A percentile compares a stretch with the other conserved stretches of the same genome.
Conservation (phyloP, 495 filamentous ascomycete species). For the Penicillium bovifimosum region DNA sequence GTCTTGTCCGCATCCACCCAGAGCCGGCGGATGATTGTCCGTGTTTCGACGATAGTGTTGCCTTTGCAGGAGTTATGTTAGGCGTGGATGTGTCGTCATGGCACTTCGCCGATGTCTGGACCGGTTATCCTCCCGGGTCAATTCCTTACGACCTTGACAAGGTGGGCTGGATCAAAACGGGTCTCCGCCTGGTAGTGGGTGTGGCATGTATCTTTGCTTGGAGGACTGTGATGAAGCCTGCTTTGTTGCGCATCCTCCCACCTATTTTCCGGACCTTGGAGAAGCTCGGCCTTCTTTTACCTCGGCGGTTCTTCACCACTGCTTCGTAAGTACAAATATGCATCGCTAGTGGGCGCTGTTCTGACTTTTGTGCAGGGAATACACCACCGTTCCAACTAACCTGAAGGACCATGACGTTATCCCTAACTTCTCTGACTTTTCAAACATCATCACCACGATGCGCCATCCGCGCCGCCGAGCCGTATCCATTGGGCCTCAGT, state of each 20-base stretch:
- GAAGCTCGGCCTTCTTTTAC: constrained; percentile 67
- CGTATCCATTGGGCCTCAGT: constrained; percentile 89
- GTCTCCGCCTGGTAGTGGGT: constrained; percentile 66
- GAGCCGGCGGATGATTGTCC: constrained; percentile 96
- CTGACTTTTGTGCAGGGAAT: constrained; percentile 50
- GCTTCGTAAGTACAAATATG: constrained; percentile 58
- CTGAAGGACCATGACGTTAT: constrained; percentile 81
- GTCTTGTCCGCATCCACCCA: constrained; percentile 82
- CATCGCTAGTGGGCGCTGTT: neutral
- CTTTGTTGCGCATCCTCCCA: constrained; percentile 68
- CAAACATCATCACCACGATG: constrained; percentile 69
- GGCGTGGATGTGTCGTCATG: constrained; percentile 75
- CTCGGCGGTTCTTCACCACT: constrained; percentile 81
- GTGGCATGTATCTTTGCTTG: constrained; percentile 81
- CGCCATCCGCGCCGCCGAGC: constrained; percentile 74
- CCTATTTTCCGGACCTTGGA: constrained; percentile 85
- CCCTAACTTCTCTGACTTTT: constrained; percentile 77
- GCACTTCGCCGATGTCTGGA: constrained; percentile 63
- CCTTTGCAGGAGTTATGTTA: constrained; percentile 84
- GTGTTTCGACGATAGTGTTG: constrained; percentile 94
- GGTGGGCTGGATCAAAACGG: constrained; percentile 55
- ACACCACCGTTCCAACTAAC: constrained; percentile 73
- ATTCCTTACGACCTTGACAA: constrained; percentile 59
- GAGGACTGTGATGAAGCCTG: constrained; percentile 82
- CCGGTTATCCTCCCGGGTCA: constrained; percentile 53